A percentile compares a stretch with the other conserved stretches of the same genome.
These are phyloP conservation scores for Coniochaeta hoffmannii DNA, from an alignment of 2,329 filamentous ascomycete species.

Conservation along the genomic window DNA sequence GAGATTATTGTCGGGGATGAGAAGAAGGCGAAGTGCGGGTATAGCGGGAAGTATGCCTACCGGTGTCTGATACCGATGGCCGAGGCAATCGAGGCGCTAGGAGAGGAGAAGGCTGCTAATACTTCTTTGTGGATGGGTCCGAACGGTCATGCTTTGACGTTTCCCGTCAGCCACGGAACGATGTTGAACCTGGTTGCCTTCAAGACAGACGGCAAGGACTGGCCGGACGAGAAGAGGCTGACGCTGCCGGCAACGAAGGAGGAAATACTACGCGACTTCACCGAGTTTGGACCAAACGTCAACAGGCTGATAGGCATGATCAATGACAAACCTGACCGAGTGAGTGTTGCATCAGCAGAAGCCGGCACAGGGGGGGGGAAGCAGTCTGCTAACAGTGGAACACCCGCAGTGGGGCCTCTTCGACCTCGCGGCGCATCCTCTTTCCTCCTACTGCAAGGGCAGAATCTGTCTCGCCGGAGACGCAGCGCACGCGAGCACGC, in stretches of 20 bases:
- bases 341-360: constrained; percentile 10
- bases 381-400: not conserved
- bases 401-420: constrained; percentile 36
- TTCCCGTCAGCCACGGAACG: constrained; percentile 47
- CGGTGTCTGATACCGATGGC: constrained; percentile 41
- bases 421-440: constrained; percentile 26
- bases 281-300: constrained; percentile 23
- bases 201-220: constrained; percentile 21
- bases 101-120: constrained; percentile 25
- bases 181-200: constrained; percentile 46
- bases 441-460: constrained; percentile 32
- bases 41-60: constrained; percentile 51
- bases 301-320: constrained; percentile 21
- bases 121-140: constrained; percentile 31
- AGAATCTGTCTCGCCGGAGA: constrained; percentile 48
- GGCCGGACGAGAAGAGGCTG: constrained; percentile 16
- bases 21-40: constrained; percentile 32
- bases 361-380: not conserved
- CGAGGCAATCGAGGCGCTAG: constrained; percentile 41
- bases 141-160: constrained; percentile 51
- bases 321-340: constrained; percentile 19
- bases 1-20: constrained; percentile 42
- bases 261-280: constrained; percentile 27
- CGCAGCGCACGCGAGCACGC: constrained; percentile 55
- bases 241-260: constrained; percentile 20